A percentile compares a stretch with the other conserved stretches of the same genome.
phyloP scores from a whole-genome alignment of 495 filamentous ascomycete genomes.

The Aspergillus coremiiformis region DNA sequence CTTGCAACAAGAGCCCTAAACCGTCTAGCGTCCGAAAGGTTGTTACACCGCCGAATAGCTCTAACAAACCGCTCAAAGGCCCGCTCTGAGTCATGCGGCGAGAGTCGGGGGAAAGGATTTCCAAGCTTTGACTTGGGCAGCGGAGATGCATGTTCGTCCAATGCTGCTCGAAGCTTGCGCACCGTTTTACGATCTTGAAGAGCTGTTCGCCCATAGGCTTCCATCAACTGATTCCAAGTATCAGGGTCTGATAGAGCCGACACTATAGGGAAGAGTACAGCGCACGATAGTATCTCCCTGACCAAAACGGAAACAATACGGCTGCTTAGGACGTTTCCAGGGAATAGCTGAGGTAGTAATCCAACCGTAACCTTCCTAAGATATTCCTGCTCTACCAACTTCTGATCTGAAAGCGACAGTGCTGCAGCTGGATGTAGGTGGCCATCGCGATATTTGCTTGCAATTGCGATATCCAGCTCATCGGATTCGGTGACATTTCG shows the following conservation, averaged over 20 bases:
- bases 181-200: slow-evolving; percentile 95
- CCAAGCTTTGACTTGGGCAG: slow-evolving; percentile 58
- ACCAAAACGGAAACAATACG: slow-evolving; percentile 71
- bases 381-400: slow-evolving; percentile 77
- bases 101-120: slow-evolving; percentile 58
- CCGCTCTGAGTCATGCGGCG: slow-evolving; percentile 70
- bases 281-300: slow-evolving; percentile 68
- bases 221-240: slow-evolving; percentile 93
- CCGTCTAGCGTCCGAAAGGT: slow-evolving; percentile 86
- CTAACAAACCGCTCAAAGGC: slow-evolving; percentile 92
- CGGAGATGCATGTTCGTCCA: slow-evolving; percentile 92
- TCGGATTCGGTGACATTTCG: slow-evolving; percentile 91
- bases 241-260: slow-evolving; percentile 66
- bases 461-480: slow-evolving; percentile 89
- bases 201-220: slow-evolving; percentile 78
- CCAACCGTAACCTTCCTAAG: slow-evolving; percentile 61
- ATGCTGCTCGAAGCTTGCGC: slow-evolving; percentile 81
- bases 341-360: slow-evolving; percentile 70
- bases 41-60: slow-evolving; percentile 79
- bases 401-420: slow-evolving; percentile 71
- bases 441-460: slow-evolving; percentile 82
- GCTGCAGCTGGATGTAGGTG: slow-evolving; percentile 86
- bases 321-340: slow-evolving; percentile 65
- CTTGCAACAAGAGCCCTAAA: slow-evolving; percentile 90
- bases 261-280: slow-evolving; percentile 34